phyloP scores from a whole-genome alignment of 2,329 filamentous ascomycete species.

The Dactylellina leptospora region DNA sequence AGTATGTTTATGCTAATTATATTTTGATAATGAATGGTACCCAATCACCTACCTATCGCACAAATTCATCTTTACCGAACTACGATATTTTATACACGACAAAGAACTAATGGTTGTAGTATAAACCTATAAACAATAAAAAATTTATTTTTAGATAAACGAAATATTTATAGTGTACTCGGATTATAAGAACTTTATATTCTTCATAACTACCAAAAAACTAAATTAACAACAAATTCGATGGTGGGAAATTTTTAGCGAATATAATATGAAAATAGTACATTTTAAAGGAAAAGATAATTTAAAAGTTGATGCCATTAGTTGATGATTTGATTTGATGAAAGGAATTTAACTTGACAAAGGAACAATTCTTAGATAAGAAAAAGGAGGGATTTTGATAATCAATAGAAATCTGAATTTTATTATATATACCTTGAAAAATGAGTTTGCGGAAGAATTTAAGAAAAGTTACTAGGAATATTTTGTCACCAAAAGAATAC shows the following conservation, averaged over 20 bases:
- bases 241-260: not conserved
- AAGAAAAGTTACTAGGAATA: constrained; percentile 1
- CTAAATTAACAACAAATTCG: not conserved
- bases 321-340: not conserved
- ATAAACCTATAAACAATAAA: constrained; percentile 9
- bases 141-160: constrained; percentile 8
- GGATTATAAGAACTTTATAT: not conserved
- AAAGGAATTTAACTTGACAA: not conserved
- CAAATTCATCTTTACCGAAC: constrained; percentile 10
- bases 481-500: constrained; percentile 23
- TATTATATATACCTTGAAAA: no score
- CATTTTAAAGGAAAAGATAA: constrained; percentile 5
- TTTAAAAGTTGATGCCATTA: not conserved
- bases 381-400: not conserved
- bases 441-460: no score
- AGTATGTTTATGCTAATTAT: constrained; percentile 12
- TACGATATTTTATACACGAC: constrained; percentile 16
- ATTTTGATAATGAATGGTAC: constrained; percentile 19
- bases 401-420: constrained; percentile 2
- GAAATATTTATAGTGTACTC: not conserved
- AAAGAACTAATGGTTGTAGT: constrained; percentile 13
- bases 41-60: constrained; percentile 8
- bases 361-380: not conserved
- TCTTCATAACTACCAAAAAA: not conserved
- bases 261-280: constrained; percentile 8